Conservation (phyloP, 768 basidiomycete genomes). For the Lactarius indigo region DNA sequence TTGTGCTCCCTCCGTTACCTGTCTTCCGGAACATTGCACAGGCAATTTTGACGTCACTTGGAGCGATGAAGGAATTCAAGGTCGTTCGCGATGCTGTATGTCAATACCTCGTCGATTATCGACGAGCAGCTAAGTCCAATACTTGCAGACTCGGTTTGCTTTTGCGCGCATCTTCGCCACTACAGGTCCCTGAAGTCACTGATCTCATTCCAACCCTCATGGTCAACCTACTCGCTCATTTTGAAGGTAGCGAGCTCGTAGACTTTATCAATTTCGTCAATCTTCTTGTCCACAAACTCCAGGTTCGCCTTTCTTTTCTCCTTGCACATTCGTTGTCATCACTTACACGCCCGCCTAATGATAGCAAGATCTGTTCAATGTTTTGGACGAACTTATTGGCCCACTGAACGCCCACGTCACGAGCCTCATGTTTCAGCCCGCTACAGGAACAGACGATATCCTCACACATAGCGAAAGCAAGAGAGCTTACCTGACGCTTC, state of each 20-base stretch:
- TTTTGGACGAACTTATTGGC: constrained; percentile 85
- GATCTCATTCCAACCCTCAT: constrained; percentile 87
- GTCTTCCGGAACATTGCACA: constrained; percentile 85
- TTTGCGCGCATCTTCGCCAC: constrained; percentile 92
- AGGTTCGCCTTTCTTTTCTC: constrained; percentile 48
- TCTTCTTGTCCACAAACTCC: constrained; percentile 84
- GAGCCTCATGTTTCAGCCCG: constrained; percentile 72
- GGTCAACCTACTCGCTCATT: constrained; percentile 84
- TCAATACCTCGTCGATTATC: constrained; percentile 19
- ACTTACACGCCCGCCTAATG: neutral
- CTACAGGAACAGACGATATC: constrained; percentile 83
- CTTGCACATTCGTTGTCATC: neutral
- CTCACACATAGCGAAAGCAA: constrained; percentile 77
- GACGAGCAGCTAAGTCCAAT: constrained; percentile 6
- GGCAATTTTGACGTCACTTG: constrained; percentile 80
- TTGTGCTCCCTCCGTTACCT: constrained; percentile 65
- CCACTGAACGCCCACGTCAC: constrained; percentile 84
- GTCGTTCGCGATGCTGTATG: constrained; percentile 89
- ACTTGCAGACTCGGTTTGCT: constrained; percentile 76
- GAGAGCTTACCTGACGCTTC: constrained; percentile 79
- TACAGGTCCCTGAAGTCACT: constrained; percentile 80
- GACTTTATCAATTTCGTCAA: constrained; percentile 97
- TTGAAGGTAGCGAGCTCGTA: constrained; percentile 86
- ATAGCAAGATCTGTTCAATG: constrained; percentile 80
- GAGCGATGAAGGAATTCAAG: constrained; percentile 83